phyloP scores from a whole-genome alignment of 805 yeast genomes.

The Saturnispora zaruensis region DNA sequence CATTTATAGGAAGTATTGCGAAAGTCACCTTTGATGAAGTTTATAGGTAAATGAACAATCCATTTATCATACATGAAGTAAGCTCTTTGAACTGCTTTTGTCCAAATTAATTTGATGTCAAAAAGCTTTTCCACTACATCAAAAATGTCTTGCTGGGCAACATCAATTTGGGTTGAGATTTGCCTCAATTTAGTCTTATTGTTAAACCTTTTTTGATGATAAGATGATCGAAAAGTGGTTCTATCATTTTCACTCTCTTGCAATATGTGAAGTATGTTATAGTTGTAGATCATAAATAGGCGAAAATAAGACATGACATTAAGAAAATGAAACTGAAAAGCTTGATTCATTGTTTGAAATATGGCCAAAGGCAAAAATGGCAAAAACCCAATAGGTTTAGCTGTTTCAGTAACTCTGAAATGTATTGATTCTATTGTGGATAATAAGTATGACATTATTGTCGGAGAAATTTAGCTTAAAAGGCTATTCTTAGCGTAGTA shows the following conservation, averaged over 20 bases:
- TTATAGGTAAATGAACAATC: constrained; percentile 28
- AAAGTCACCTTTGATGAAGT: constrained; percentile 5
- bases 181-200: constrained; percentile 17
- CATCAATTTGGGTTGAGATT: constrained; percentile 16
- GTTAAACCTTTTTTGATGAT: constrained; percentile 16
- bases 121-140: constrained; percentile 18
- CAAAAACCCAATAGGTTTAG: constrained; percentile 19
- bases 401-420: neutral
- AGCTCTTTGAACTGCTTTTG: constrained; percentile 29
- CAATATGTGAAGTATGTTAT: constrained; percentile 20
- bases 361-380: constrained; percentile 20
- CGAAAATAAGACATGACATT: constrained; percentile 16
- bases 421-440: neutral
- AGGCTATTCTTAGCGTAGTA: neutral
- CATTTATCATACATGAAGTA: constrained; percentile 34
- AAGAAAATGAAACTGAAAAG: constrained; percentile 13
- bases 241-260: constrained; percentile 19
- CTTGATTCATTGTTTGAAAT: constrained; percentile 19
- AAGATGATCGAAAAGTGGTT: constrained; percentile 16
- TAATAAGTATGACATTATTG: neutral
- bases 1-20: neutral
- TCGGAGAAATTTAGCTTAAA: neutral
- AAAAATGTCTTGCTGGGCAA: constrained; percentile 16
- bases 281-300: constrained; percentile 18
- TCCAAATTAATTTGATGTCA: constrained; percentile 23